phyloP scores from a whole-genome alignment of 2,329 filamentous ascomycete species.

The Parastagonospora avenae region DNA sequence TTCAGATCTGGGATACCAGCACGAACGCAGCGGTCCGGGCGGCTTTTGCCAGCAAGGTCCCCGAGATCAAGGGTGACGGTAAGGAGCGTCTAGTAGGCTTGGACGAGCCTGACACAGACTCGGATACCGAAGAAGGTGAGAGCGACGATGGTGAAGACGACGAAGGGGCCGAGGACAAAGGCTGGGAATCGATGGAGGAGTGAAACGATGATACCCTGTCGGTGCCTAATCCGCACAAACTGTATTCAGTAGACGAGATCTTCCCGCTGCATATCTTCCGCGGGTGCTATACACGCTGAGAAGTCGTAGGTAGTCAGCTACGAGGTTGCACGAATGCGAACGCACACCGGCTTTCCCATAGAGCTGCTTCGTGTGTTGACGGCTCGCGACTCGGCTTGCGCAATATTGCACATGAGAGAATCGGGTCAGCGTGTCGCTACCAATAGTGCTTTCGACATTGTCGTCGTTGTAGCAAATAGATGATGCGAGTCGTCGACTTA shows the following conservation, averaged over 20 bases:
- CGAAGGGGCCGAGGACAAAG: slow-evolving; percentile 35
- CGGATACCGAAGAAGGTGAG: slow-evolving; percentile 59
- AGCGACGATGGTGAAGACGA: slow-evolving; percentile 47
- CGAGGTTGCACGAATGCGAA: too few species aligned
- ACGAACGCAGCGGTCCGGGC: slow-evolving; percentile 87
- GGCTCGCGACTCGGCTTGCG: slow-evolving; percentile 6
- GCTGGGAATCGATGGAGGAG: slow-evolving; percentile 50
- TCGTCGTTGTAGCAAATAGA: not conserved
- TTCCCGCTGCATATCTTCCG: too few species aligned
- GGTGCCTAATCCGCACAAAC: not conserved
- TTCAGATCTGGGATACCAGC: slow-evolving; percentile 96
- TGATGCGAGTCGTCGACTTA: not conserved
- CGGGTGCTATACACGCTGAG: too few species aligned
- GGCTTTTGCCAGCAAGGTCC: slow-evolving; percentile 76
- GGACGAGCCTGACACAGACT: slow-evolving; percentile 67
- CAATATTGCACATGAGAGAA: too few species aligned
- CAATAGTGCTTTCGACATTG: not conserved
- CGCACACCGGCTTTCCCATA: not conserved
- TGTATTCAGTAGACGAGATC: not conserved
- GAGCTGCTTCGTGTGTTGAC: slow-evolving; percentile 3
- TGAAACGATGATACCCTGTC: slow-evolving; percentile 34
- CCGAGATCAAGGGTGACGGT: slow-evolving; percentile 64
- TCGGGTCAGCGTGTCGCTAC: not conserved
- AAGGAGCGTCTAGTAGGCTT: slow-evolving; percentile 80
- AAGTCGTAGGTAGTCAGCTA: too few species aligned